These are phyloP conservation scores for Ambrosia artemisiifolia DNA, from an alignment of 129 eudicot genomes.

Conservation along the genomic window DNA sequence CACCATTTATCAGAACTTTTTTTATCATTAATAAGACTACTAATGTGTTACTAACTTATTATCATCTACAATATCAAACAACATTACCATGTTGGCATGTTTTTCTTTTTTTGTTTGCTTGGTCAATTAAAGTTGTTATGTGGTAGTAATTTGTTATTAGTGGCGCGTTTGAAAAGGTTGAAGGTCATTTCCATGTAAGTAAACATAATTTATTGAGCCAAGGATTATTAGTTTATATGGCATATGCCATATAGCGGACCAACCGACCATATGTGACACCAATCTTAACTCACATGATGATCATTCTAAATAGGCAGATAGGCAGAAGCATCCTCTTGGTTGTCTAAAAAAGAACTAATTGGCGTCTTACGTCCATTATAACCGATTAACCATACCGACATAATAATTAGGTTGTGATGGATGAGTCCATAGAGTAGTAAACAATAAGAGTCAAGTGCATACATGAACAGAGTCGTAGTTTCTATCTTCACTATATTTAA, in stretches of 20 bases:
- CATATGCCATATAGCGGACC: neutral
- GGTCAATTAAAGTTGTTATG: no score
- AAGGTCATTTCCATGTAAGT: no score
- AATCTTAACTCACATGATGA: neutral
- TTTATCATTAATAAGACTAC: neutral
- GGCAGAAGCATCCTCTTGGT: neutral
- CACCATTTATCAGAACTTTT: neutral
- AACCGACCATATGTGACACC: neutral
- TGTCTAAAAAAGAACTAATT: neutral
- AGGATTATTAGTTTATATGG: neutral
- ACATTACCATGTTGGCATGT: no score
- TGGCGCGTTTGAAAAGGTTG: no score
- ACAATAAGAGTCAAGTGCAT: neutral
- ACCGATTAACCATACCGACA: neutral
- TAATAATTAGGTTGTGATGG: neutral
- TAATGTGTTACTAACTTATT: neutral
- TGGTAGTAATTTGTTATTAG: no score
- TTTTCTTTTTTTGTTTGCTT: no score
- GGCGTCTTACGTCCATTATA: neutral
- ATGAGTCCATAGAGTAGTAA: neutral
- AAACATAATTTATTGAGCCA: neutral
- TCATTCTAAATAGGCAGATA: neutral
- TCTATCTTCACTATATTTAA: no score
- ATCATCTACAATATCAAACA: neutral
- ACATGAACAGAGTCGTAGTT: no score